phyloP scores from a whole-genome alignment of 441 rosid genomes.

The Arabidopsis lyrata region DNA sequence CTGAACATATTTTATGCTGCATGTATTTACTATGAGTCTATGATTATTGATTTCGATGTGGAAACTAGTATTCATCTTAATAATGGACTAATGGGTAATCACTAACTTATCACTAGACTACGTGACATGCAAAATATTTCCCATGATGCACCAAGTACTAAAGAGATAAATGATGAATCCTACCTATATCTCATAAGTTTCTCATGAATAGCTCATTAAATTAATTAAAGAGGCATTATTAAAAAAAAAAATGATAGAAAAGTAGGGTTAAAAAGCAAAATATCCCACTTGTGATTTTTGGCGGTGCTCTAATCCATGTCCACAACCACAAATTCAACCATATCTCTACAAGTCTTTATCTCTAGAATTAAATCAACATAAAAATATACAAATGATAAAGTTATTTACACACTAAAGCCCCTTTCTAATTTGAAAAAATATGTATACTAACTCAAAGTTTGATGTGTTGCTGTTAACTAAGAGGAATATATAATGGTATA shows the following conservation, averaged over 20 bases:
- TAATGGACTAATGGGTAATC: background rate
- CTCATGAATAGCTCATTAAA: constrained; percentile 15
- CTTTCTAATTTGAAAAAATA: constrained; percentile 14
- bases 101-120: constrained; percentile 10
- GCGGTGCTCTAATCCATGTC: constrained; percentile 39
- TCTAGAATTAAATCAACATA: constrained; percentile 29
- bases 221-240: constrained; percentile 10
- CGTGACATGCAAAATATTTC: constrained; percentile 35
- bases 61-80: too few species aligned
- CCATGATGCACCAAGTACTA: constrained; percentile 5
- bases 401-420: constrained; percentile 9
- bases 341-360: constrained; percentile 31
- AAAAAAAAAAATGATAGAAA: constrained; percentile 15
- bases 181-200: constrained; percentile 19
- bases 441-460: background rate
- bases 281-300: constrained; percentile 37
- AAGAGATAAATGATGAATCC: background rate
- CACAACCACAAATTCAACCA: constrained; percentile 36
- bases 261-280: constrained; percentile 29
- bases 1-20: too few species aligned
- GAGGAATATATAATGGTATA: constrained; percentile 4
- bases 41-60: too few species aligned
- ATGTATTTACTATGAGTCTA: too few species aligned
- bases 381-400: background rate
- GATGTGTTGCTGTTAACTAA: background rate